Evolutionary conservation across 768 basidiomycete species (phyloP).

Genomic region (Serendipita sp.): DNA sequence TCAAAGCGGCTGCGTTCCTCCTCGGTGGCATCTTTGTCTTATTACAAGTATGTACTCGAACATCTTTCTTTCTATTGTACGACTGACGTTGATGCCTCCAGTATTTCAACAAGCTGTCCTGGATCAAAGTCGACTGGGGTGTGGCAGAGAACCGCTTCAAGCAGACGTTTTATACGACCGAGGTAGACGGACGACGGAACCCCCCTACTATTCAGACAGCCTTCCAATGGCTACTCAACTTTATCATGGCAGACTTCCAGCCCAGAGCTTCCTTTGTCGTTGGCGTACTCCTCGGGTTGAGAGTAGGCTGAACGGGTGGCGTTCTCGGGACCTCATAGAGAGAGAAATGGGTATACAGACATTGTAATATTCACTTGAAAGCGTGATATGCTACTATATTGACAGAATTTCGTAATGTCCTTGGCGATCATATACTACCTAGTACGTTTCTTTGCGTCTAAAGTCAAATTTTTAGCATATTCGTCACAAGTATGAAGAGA

Average conservation of each 20-base stretch:
- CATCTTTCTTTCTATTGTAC: background rate
- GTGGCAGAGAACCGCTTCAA: conserved; percentile 51
- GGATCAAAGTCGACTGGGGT: conserved; percentile 74
- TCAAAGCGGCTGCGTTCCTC: conserved; percentile 62
- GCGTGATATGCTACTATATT: background rate
- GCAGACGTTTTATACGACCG: conserved; percentile 46
- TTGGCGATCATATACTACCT: background rate
- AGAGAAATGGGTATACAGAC: background rate
- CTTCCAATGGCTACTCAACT: conserved; percentile 55
- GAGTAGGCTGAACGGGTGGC: conserved; percentile 44
- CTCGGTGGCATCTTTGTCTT: conserved; percentile 85
- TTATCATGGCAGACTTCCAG: conserved; percentile 87
- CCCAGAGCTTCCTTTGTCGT: conserved; percentile 76
- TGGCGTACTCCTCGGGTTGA: conserved; percentile 64
- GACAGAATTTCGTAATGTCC: background rate
- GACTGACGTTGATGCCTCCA: conserved; percentile 20
- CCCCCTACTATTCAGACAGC: conserved; percentile 46
- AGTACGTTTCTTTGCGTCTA: conserved; percentile 1
- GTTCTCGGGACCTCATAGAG: conserved; percentile 4
- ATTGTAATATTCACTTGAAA: too few relatives aligned
- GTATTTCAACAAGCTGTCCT: conserved; percentile 62
- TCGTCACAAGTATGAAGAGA: background rate
- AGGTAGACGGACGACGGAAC: too few relatives aligned
- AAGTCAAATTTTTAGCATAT: background rate
- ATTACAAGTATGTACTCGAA: conserved; percentile 59